phyloP scores from a whole-genome alignment of 768 basidiomycete species.

The Neoboletus magnificus region DNA sequence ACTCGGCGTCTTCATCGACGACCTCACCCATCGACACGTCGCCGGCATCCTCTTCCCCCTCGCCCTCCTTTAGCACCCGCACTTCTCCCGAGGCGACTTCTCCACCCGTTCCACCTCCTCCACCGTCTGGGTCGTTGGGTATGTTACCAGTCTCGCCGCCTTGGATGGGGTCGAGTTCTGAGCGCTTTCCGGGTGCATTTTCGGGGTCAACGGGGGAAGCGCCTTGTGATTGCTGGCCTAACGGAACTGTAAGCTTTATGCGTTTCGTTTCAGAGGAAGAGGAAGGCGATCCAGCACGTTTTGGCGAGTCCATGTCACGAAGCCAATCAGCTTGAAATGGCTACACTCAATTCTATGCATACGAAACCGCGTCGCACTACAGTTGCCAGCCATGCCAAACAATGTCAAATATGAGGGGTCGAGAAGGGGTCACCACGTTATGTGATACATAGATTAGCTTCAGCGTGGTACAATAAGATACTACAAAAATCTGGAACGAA shows the following conservation, averaged over 20 bases:
- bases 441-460: not conserved
- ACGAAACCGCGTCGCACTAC: slow-evolving; percentile 6
- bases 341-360: slow-evolving; percentile 11
- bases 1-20: slow-evolving; percentile 72
- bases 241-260: slow-evolving; percentile 51
- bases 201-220: slow-evolving; percentile 75
- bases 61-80: slow-evolving; percentile 45
- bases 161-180: slow-evolving; percentile 81
- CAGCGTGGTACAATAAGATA: not conserved
- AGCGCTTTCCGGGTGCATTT: slow-evolving; percentile 78
- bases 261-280: slow-evolving; percentile 56
- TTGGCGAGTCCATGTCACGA: slow-evolving; percentile 57
- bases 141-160: slow-evolving; percentile 80
- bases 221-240: slow-evolving; percentile 53
- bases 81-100: slow-evolving; percentile 32
- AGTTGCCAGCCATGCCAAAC: slow-evolving; percentile 8
- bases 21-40: slow-evolving; percentile 83
- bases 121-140: slow-evolving; percentile 34
- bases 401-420: slow-evolving; percentile 23
- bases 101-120: slow-evolving; percentile 7
- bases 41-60: slow-evolving; percentile 64
- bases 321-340: slow-evolving; percentile 25
- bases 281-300: slow-evolving; percentile 59
- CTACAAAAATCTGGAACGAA: not conserved
- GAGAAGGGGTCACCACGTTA: not conserved